Evolutionary conservation across 495 filamentous ascomycete genomes (phyloP), one percentile per base, ranked within the genome.

Genomic region (Xylaria bambusicola): DNA sequence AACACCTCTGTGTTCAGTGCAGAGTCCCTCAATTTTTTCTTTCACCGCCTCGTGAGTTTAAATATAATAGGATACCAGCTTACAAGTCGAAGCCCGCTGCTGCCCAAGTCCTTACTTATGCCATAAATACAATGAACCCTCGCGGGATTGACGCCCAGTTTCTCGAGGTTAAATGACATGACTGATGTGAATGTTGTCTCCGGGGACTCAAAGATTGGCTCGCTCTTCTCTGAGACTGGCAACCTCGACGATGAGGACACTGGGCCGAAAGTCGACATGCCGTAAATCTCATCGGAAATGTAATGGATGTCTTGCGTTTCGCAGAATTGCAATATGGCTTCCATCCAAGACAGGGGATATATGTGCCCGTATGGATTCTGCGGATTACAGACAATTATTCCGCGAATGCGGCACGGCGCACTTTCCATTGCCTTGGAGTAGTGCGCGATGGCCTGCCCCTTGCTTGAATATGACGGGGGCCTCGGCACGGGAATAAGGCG

Each of bases 281-380:
- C 46, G n/a, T 49, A 49, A n/a, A 49, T 49, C 46, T 49, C 46
- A 17, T 49, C 46, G 26, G 46, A 49, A n/a, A 49, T 49, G n/a
- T 49, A 49, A 9, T 31, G 23, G 7, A 49, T 31, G 26, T 49
- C 46, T 10, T 31, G 26, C 1, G 46, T 27, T 8, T 49, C 46
- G 46, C 46, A 49, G 26, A 49, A 49, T 17, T 49, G 46, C 26
- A 49, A 8, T 17, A 49, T 49, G 26, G 24, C 46, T 31, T 49
- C 46, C 24, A 49, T 27, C 46, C 46, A 49, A 15, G 18, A 49
- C 15, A 18, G 26, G 6, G 46, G 46, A 17, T 49, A 49, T 31
- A 49, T 31, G n/a, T 49, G 46, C 2, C 46, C 46, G n/a, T 49
- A 31, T n/a, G 46, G 46, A 27, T 49, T 49, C 9, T 31, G 46